Percentiles rank a stretch among this genome's conserved stretches.
Evolutionary conservation across 2,329 filamentous ascomycete species (phyloP).

Genomic region (Didymosphaeria variabile): DNA sequence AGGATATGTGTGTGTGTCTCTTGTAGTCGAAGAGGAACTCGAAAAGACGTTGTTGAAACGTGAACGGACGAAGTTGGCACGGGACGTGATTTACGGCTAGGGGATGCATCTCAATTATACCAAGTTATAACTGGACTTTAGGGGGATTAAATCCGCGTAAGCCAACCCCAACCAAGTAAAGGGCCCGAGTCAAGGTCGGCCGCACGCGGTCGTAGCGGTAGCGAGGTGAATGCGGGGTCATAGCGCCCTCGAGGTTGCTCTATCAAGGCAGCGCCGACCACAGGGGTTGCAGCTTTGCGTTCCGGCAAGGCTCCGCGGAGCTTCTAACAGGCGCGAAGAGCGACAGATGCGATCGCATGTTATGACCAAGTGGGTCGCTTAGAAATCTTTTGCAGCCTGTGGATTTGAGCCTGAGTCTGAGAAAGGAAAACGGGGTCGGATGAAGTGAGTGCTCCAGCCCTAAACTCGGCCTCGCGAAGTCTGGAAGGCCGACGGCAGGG

Average conservation of each 20-base stretch:
- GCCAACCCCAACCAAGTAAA: background rate
- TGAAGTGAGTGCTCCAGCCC: background rate
- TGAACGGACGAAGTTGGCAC: background rate
- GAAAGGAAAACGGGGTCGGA: background rate
- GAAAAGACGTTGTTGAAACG: slow-evolving; percentile 12
- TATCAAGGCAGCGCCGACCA: background rate
- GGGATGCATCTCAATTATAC: background rate
- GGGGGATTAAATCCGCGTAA: slow-evolving; percentile 8
- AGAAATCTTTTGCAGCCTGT: background rate
- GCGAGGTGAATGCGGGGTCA: slow-evolving; percentile 7
- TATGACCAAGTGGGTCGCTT: background rate
- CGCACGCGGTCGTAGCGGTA: slow-evolving; percentile 8
- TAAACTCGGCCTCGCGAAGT: slow-evolving; percentile 8
- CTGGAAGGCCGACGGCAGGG: background rate
- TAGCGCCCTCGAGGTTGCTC: background rate
- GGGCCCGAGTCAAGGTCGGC: background rate
- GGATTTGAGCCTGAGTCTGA: background rate
- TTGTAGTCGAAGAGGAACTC: background rate
- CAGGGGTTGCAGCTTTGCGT: background rate
- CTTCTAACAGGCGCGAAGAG: background rate
- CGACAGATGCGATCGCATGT: background rate
- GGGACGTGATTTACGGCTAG: background rate
- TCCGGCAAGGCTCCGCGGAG: background rate
- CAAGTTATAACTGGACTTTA: background rate
- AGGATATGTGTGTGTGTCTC: background rate